Conservation (phyloP, 345 rosid genomes). For the Gossypium thurberi region DNA sequence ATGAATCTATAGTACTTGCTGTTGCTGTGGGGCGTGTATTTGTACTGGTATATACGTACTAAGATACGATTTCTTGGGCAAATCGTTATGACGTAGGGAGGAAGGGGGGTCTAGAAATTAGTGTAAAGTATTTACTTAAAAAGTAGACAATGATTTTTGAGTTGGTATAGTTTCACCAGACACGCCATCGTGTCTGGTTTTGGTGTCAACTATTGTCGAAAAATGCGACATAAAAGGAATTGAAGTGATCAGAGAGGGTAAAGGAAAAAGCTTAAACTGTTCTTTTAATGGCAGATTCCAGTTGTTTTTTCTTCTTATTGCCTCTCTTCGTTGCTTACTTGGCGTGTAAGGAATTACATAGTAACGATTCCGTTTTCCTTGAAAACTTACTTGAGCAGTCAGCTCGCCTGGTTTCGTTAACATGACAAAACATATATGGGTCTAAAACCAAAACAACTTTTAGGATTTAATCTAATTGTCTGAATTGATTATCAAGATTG, state of each 20-base stretch:
- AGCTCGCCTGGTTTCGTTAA: not conserved
- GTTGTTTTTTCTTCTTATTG: not conserved
- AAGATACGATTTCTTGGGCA: not conserved
- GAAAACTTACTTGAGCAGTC: not conserved
- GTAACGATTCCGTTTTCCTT: not conserved
- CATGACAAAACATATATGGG: not conserved
- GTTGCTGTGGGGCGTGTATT: not conserved
- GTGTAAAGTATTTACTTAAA: not conserved
- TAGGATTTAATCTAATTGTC: too few relatives aligned
- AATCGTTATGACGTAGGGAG: not conserved
- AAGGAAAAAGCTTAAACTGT: not conserved
- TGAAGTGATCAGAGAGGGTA: not conserved
- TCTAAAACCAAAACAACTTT: not conserved
- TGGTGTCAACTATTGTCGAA: not conserved
- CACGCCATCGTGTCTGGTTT: not conserved
- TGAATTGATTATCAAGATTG: too few relatives aligned
- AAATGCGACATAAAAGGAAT: not conserved
- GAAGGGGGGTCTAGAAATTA: not conserved
- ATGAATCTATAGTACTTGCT: not conserved
- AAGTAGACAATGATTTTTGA: not conserved
- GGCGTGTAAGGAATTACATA: conserved; percentile 5
- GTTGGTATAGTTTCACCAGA: not conserved
- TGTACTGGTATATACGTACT: not conserved
- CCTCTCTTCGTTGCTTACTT: not conserved
- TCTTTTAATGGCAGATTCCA: not conserved